These are phyloP conservation scores for Aphanomyces invadans DNA, from an alignment of 352 stramenopile species.

Conservation along the genomic window DNA sequence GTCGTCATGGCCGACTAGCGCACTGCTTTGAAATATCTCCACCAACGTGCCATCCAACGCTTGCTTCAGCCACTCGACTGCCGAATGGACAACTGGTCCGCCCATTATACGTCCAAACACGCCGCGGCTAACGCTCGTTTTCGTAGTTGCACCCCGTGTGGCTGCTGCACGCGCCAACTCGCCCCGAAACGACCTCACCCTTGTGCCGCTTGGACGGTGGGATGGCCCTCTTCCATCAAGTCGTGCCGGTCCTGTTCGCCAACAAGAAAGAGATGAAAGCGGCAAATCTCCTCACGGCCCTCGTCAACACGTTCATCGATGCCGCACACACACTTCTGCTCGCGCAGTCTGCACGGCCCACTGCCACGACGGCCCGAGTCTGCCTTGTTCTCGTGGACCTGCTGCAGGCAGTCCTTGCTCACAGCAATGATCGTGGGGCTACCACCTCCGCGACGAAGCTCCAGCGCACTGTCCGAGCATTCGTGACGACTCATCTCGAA, in stretches of 20 bases:
- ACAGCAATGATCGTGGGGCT: neutral
- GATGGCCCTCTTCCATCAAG: slow-evolving; percentile 6
- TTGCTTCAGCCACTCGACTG: neutral
- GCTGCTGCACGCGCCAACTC: too few relatives aligned
- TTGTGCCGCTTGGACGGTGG: neutral
- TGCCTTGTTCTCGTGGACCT: neutral
- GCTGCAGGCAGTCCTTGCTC: neutral
- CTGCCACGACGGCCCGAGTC: neutral
- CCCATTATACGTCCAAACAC: neutral
- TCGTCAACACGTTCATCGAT: neutral
- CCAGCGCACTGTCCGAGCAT: neutral
- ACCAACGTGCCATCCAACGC: neutral
- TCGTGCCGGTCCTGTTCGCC: neutral
- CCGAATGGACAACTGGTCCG: too few relatives aligned
- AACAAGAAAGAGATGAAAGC: neutral
- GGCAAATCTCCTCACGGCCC: slow-evolving; percentile 4
- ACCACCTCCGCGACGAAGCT: neutral
- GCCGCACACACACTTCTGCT: neutral
- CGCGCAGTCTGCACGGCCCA: neutral
- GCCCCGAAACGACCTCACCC: too few relatives aligned
- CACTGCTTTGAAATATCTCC: neutral
- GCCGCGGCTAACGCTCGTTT: too few relatives aligned
- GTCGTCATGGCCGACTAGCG: neutral
- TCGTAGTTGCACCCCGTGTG: too few relatives aligned
- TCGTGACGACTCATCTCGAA: neutral